Evolutionary conservation across 345 rosid species (phyloP).

Genomic region (Rubroshorea leprosula): DNA sequence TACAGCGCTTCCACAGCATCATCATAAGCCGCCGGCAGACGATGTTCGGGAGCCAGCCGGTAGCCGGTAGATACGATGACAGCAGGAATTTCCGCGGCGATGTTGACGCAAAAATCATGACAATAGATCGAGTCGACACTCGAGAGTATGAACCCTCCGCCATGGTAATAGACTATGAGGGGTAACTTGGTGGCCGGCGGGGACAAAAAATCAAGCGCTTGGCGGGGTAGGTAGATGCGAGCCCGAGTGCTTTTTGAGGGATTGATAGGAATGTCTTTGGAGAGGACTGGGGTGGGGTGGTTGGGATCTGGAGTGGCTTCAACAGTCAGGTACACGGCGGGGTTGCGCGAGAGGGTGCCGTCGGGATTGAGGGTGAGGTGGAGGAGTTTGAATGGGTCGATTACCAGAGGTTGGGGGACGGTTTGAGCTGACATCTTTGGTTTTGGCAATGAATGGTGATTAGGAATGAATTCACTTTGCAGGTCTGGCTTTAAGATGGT

Average conservation of each 20-base stretch:
- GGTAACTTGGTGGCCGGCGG: constrained; percentile 12
- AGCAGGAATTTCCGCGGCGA: constrained; percentile 9
- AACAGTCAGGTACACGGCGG: constrained; percentile 1
- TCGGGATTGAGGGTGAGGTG: constrained; percentile 28
- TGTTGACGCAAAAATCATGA: constrained; percentile 10
- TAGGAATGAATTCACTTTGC: too few relatives aligned
- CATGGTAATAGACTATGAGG: constrained; percentile 17
- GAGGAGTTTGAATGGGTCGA: constrained; percentile 26
- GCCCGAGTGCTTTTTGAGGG: constrained; percentile 25
- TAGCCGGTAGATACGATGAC: constrained; percentile 17
- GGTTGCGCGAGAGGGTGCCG: constrained; percentile 33
- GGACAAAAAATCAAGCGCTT: constrained; percentile 2
- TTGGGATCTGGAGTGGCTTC: constrained; percentile 13
- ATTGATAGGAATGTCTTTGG: constrained; percentile 30
- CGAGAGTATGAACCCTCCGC: constrained; percentile 20
- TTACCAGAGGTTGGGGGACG: neutral
- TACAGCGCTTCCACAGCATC: constrained; percentile 11
- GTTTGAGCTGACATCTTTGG: constrained; percentile 3
- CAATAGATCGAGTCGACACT: neutral
- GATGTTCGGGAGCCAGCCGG: constrained; percentile 18
- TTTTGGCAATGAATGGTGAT: too few relatives aligned
- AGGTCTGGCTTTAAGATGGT: too few relatives aligned
- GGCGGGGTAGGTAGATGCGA: constrained; percentile 29
- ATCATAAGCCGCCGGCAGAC: constrained; percentile 17
- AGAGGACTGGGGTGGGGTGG: constrained; percentile 13